Conservation (phyloP, 176 grass and related monocot species). For the Musa beccarii region DNA sequence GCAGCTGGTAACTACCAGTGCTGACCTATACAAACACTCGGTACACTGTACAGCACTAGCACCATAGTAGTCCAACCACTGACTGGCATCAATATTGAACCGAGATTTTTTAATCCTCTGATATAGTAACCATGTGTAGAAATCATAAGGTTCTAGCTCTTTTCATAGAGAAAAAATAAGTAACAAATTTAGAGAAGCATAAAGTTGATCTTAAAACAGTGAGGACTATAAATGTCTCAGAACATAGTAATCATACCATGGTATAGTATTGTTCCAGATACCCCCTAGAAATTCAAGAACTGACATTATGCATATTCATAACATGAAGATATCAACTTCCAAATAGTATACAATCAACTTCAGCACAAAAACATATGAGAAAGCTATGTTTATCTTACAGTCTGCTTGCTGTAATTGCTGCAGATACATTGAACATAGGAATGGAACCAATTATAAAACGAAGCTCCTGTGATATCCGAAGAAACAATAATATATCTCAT, state of each 20-base stretch:
- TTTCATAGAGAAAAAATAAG: too few relatives aligned
- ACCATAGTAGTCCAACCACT: too few relatives aligned
- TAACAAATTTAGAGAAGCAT: too few relatives aligned
- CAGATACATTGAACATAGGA: constrained; percentile 82
- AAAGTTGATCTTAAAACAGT: too few relatives aligned
- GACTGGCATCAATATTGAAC: too few relatives aligned
- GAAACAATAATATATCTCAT: not conserved
- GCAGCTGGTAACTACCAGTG: too few relatives aligned
- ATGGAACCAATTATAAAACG: constrained; percentile 78
- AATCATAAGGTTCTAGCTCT: too few relatives aligned
- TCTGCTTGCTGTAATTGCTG: constrained; percentile 82
- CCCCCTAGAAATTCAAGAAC: not conserved
- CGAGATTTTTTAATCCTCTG: too few relatives aligned
- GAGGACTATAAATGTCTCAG: not conserved
- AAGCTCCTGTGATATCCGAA: constrained; percentile 61
- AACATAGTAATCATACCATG: not conserved
- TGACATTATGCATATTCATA: constrained; percentile 5
- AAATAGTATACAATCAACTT: constrained; percentile 1
- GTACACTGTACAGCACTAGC: too few relatives aligned
- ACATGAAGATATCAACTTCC: constrained; percentile 15
- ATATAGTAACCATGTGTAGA: too few relatives aligned
- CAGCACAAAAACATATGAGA: constrained; percentile 2
- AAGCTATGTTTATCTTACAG: constrained; percentile 38
- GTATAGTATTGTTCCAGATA: not conserved
- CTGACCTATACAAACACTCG: too few relatives aligned